A percentile compares a stretch with the other conserved stretches of the same genome.
Evolutionary conservation across 805 yeast genomes (phyloP).

Genomic region (Tetrapisispora phaffii): DNA sequence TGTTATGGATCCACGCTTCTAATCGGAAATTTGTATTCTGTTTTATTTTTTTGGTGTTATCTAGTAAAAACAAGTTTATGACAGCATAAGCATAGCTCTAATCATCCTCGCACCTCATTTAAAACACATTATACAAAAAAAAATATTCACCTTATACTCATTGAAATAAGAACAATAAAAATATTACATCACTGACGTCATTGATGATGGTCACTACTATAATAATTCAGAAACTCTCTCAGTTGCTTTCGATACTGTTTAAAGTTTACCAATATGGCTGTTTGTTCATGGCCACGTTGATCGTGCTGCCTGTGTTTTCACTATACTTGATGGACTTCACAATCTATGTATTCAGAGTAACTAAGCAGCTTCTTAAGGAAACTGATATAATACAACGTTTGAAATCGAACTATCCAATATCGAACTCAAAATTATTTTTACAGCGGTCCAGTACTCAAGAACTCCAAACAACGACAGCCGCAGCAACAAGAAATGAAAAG

Average conservation of each 20-base stretch:
- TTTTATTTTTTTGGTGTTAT: too few relatives aligned
- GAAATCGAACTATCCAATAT: neutral
- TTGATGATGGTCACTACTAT: neutral
- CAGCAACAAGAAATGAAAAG: neutral
- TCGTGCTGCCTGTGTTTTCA: neutral
- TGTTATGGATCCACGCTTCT: too few relatives aligned
- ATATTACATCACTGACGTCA: neutral
- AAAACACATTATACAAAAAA: too few relatives aligned
- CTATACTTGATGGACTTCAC: slow-evolving; percentile 1
- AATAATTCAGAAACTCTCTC: neutral
- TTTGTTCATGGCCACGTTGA: neutral
- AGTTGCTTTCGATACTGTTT: neutral
- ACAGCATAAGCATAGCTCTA: too few relatives aligned
- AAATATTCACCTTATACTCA: too few relatives aligned
- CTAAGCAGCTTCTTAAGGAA: neutral
- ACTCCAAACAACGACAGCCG: neutral
- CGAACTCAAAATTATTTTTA: neutral
- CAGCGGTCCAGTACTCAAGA: too few relatives aligned
- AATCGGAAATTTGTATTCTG: too few relatives aligned
- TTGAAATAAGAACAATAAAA: too few relatives aligned
- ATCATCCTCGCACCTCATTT: too few relatives aligned
- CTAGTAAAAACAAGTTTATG: too few relatives aligned
- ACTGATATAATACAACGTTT: neutral
- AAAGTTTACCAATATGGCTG: slow-evolving; percentile 2
- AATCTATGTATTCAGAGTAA: neutral